phyloP scores from a whole-genome alignment of 2,329 filamentous ascomycete species.

The Alternaria hordeiaustralica region DNA sequence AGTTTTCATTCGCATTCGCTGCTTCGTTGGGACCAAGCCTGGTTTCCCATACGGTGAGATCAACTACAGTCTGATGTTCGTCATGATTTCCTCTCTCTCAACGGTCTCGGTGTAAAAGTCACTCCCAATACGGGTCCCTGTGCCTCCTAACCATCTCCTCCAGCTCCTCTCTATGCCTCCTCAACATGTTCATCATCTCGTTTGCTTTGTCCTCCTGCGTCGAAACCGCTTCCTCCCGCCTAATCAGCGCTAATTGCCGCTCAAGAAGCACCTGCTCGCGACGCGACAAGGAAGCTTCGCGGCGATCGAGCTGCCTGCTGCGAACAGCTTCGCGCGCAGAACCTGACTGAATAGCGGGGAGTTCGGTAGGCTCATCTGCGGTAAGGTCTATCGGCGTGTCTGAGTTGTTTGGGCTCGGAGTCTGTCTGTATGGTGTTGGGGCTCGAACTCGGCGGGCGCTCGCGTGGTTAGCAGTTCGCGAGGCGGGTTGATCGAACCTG shows the following conservation, averaged over 20 bases:
- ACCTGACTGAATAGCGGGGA: no score
- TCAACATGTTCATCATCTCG: background rate
- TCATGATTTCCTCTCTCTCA: background rate
- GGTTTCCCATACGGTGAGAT: background rate
- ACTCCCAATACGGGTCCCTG: background rate
- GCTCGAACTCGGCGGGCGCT: no score
- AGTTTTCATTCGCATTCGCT: background rate
- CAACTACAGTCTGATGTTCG: background rate
- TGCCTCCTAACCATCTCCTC: constrained; percentile 9
- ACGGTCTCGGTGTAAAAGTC: background rate
- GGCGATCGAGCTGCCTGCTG: no score
- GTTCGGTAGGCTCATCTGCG: no score
- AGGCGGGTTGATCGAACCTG: no score
- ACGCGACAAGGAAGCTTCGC: background rate
- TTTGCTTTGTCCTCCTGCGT: background rate
- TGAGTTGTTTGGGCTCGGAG: no score
- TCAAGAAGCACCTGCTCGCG: background rate
- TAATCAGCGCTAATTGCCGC: background rate
- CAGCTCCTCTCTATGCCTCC: constrained; percentile 8
- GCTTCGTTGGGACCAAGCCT: background rate
- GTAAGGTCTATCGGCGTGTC: no score
- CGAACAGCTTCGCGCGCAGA: no score
- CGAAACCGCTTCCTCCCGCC: background rate
- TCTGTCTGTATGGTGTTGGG: no score
- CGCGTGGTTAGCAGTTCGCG: no score